A percentile compares a stretch with the other conserved stretches of the same genome.
phyloP scores from a whole-genome alignment of 331 rosid genomes.

The Ulmus americana region DNA sequence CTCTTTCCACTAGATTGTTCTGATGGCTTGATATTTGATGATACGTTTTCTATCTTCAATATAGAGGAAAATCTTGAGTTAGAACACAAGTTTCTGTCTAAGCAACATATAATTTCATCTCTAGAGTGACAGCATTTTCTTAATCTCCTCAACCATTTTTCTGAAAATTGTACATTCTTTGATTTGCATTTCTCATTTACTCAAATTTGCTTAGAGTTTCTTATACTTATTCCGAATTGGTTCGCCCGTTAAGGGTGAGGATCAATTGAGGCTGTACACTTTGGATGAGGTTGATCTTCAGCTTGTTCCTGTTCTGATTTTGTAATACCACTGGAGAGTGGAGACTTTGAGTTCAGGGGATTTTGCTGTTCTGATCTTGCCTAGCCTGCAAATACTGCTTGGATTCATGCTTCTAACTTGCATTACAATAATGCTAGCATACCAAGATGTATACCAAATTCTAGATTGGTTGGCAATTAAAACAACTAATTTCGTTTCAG shows the following conservation, averaged over 20 bases:
- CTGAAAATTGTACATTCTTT: not conserved
- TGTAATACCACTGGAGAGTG: not conserved
- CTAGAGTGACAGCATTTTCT: too few species aligned
- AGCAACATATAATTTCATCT: too few species aligned
- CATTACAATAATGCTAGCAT: too few species aligned
- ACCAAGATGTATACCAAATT: too few species aligned
- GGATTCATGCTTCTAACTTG: not conserved
- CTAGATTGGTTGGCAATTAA: too few species aligned
- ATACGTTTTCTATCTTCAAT: constrained; percentile 10
- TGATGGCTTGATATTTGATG: constrained; percentile 8
- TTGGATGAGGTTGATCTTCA: not conserved
- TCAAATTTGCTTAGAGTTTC: not conserved
- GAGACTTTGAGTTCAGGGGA: too few species aligned
- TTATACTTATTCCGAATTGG: not conserved
- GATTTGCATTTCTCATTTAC: not conserved
- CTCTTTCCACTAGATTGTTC: too few species aligned
- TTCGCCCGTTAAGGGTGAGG: not conserved
- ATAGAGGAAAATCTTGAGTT: constrained; percentile 8
- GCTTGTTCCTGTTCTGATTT: not conserved
- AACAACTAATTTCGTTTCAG: too few species aligned
- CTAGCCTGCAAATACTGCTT: not conserved
- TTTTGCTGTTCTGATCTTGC: not conserved
- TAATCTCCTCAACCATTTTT: too few species aligned
- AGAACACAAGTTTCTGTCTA: not conserved
- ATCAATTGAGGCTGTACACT: not conserved